Conservation (phyloP, 768 basidiomycete genomes). For the Amanita molliuscula region DNA sequence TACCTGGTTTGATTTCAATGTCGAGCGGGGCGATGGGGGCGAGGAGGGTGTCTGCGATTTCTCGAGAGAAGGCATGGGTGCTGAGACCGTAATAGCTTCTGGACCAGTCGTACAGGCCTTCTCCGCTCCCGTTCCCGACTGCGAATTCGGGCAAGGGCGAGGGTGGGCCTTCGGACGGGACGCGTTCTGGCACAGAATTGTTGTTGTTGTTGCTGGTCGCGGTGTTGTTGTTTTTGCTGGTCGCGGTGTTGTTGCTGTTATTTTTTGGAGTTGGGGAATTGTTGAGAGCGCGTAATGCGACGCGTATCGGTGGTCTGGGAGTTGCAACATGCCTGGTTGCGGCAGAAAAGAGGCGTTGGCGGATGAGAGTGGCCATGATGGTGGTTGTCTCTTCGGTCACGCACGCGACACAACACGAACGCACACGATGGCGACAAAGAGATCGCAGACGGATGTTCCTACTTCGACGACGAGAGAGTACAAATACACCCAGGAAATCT, state of each 20-base stretch:
- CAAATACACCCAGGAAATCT: constrained; percentile 87
- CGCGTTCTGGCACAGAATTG: constrained; percentile 3
- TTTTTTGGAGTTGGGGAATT: neutral
- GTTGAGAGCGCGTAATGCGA: neutral
- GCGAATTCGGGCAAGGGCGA: constrained; percentile 3
- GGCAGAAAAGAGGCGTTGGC: neutral
- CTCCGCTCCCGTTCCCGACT: constrained; percentile 6
- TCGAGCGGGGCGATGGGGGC: constrained; percentile 68
- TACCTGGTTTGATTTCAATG: constrained; percentile 92
- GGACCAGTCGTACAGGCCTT: constrained; percentile 68
- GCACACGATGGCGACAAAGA: constrained; percentile 6
- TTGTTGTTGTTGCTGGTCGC: constrained; percentile 1
- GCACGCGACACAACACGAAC: neutral
- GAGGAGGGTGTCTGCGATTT: constrained; percentile 61
- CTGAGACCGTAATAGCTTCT: constrained; percentile 80
- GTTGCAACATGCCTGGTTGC: neutral
- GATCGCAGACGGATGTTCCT: constrained; percentile 9
- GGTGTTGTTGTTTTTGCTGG: neutral
- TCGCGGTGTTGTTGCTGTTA: neutral
- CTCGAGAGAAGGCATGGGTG: constrained; percentile 63
- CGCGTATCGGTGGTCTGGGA: neutral
- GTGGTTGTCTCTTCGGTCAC: neutral
- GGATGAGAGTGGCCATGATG: neutral
- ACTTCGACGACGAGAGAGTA: constrained; percentile 41
- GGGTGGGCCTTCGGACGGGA: neutral